Percentiles rank a stretch among this genome's conserved stretches.
phyloP scores from a whole-genome alignment of 257 asterid genomes.

The Ballota nigra region DNA sequence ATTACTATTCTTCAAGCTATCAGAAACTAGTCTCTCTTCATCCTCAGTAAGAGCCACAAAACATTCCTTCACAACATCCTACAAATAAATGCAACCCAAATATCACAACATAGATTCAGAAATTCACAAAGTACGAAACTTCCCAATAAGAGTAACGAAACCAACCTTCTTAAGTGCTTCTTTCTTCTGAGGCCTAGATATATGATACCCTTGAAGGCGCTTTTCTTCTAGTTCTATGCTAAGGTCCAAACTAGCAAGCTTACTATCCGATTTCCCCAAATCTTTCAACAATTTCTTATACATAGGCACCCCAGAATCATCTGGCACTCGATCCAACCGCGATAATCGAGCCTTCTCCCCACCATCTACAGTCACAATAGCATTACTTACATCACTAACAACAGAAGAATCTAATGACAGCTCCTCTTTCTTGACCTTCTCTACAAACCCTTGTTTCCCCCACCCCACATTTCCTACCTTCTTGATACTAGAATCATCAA shows the following conservation, averaged over 20 bases:
- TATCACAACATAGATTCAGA: background rate
- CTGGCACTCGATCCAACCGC: conserved; percentile 27
- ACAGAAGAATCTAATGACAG: conserved; percentile 44
- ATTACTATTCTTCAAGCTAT: conserved; percentile 39
- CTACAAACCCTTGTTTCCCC: conserved; percentile 29
- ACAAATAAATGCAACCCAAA: conserved; percentile 24
- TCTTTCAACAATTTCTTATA: conserved; percentile 24
- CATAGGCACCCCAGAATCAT: conserved; percentile 18
- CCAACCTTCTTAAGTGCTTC: conserved; percentile 49
- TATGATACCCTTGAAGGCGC: conserved; percentile 6
- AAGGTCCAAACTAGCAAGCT: conserved; percentile 22
- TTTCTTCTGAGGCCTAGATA: conserved; percentile 42
- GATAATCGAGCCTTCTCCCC: conserved; percentile 31
- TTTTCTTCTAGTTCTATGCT: conserved; percentile 38
- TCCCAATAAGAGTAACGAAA: background rate
- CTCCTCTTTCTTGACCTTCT: conserved; percentile 29
- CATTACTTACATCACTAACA: conserved; percentile 32
- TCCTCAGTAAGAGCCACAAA: conserved; percentile 63
- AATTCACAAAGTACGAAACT: background rate
- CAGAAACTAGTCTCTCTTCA: conserved; percentile 45
- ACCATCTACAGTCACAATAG: conserved; percentile 29
- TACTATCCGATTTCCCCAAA: conserved; percentile 28
- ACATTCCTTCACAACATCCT: conserved; percentile 62
- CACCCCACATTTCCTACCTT: conserved; percentile 28
- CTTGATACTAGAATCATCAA: conserved; percentile 36